Conservation (phyloP, 768 basidiomycete genomes). For the Lanmaoa pseudosensibilis region DNA sequence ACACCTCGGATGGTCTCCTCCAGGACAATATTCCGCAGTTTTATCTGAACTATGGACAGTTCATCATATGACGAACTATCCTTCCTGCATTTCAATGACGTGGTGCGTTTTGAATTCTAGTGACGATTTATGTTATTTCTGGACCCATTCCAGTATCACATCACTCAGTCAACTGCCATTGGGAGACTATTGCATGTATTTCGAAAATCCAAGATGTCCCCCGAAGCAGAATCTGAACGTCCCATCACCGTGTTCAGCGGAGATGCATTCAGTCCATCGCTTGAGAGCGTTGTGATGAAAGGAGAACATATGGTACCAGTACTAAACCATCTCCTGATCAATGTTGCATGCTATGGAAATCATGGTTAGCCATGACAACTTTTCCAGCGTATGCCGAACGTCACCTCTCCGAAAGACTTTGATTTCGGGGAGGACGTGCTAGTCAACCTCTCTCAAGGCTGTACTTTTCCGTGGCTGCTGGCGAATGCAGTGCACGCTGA, state of each 20-base stretch:
- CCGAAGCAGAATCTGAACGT: background rate
- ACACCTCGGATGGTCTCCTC: background rate
- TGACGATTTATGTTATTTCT: background rate
- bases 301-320: conserved; percentile 4
- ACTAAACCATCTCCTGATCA: conserved; percentile 10
- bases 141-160: conserved; percentile 4
- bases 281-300: conserved; percentile 9
- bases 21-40: background rate
- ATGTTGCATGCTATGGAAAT: conserved; percentile 9
- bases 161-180: conserved; percentile 2
- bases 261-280: conserved; percentile 10
- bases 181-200: conserved; percentile 3
- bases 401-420: background rate
- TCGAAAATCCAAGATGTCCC: background rate
- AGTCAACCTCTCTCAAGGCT: conserved; percentile 5
- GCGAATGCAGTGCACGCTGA: conserved; percentile 9
- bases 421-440: conserved; percentile 9
- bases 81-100: conserved; percentile 8
- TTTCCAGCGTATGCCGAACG: background rate
- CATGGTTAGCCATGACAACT: background rate
- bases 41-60: background rate
- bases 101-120: conserved; percentile 1
- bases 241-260: conserved; percentile 8
- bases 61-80: conserved; percentile 1
- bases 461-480: conserved; percentile 11